Base-by-base conservation (phyloP, 169 alveolate species). In the Eimeria sp. region DNA sequence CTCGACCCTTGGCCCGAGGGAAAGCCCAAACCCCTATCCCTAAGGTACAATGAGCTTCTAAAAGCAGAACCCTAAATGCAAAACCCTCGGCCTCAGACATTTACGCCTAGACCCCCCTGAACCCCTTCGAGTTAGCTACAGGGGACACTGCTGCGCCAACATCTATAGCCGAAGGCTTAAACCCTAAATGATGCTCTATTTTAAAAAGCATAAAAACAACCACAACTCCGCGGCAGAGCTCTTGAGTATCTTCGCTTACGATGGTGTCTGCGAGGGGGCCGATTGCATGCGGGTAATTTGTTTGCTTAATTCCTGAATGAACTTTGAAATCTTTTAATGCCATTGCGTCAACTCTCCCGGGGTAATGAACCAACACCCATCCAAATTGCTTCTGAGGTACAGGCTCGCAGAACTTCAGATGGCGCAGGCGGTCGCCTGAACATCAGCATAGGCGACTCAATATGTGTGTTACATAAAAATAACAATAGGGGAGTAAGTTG, bases 351-450 rank as follows among this genome's bases (percentile, higher is more conserved):
- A 91, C 57, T 20, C 89, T 61, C 82, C 95, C 95, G 10, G 95
- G 95, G 40, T 75, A 91, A 47, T 91, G 95, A 22, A 91, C 90
- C 54, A 91, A 20, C 67, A 82, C 95, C 95, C 95, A 91, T 18
- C 95, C 95, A 43, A 91, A 82, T 49, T 82, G 86, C 67, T 27
- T 70, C 70, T 91, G 95, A 76, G 70, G 90, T 14, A 91, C 22
- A 11, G 95, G 89, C 83, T 91, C 95, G 49, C 95, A 91, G 54
- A 27, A 75, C 83, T 91, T 91, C 61, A 91, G 47, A 49, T 91
- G 95, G 3, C 89, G 95, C 82, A 91, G 90, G 45, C 95, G 95
- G 54, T 91, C 95, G 14, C 95, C 95, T 91, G 91, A 18, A n/a
- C 34, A 34, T 34, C 40, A 34, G 40, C 40, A 34, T 34, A 34